These are phyloP conservation scores for Aspergillus kassunensis DNA, from an alignment of 495 filamentous ascomycete species.

Conservation along the genomic window DNA sequence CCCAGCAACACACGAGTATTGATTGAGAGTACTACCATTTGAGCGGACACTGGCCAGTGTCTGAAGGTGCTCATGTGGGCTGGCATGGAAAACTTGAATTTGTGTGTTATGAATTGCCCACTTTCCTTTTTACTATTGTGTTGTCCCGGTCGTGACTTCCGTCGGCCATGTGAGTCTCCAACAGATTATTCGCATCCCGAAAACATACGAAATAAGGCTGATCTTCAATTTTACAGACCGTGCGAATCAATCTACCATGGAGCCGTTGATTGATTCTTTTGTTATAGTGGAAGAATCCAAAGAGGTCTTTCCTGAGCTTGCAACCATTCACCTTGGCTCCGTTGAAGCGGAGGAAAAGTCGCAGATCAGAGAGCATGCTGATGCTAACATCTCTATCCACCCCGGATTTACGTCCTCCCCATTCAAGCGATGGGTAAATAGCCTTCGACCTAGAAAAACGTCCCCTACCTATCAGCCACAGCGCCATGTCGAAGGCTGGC, in stretches of 20 bases:
- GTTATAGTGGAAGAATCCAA: constrained; percentile 14
- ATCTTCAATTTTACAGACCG: not conserved
- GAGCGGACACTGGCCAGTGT: no score
- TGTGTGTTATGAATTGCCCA: no score
- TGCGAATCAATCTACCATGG: not conserved
- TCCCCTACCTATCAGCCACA: constrained; percentile 23
- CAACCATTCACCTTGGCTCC: constrained; percentile 1
- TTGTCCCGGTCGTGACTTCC: no score
- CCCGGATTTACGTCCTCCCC: constrained; percentile 20
- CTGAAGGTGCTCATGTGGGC: no score
- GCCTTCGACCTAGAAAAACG: constrained; percentile 42
- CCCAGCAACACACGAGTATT: not conserved
- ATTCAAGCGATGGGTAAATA: constrained; percentile 55
- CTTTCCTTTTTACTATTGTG: no score
- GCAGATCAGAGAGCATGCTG: not conserved
- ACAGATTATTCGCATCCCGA: no score
- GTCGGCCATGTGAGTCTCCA: no score
- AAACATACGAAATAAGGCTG: no score
- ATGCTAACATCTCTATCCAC: constrained; percentile 5
- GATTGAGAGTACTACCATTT: no score
- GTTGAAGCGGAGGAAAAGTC: not conserved
- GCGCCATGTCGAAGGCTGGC: constrained; percentile 41
- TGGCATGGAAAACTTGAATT: no score
- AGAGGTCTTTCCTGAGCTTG: constrained; percentile 3
- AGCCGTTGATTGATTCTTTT: not conserved